Evolutionary conservation across 768 basidiomycete genomes (phyloP), one percentile per base, ranked within the genome.

Genomic region (Crassisporium funariophilum): DNA sequence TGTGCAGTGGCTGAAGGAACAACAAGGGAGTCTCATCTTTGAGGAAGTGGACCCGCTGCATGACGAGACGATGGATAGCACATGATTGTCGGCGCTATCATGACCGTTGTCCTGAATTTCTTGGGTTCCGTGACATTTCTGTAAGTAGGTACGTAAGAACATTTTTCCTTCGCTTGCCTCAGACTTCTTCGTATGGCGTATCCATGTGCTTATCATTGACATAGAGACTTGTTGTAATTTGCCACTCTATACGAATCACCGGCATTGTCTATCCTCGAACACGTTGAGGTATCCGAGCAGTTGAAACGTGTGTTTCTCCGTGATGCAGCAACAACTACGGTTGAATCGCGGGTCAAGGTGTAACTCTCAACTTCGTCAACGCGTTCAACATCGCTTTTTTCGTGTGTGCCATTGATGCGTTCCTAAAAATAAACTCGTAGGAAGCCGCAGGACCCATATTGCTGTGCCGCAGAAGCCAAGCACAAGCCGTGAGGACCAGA

Each of bases 1-100:
- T 54, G 88, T 93, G 38, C 86, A 94, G 60, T 95, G 91, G 88
- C 62, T 95, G 53, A 88, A 88, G 69, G 90, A 93, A 56, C 86
- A 88, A 61, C 84, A 87, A 54, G 88, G 87, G 0, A 63, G 72
- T 15, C 69, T 91, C 43, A 78, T 91, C 40, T 88, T 88, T 60
- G 87, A 89, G 60, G 88, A 88, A 67, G 77, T 84, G 41, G 67
- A 67, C 13, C 62, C 53, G 8, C 53, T 57, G 33, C 69, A 63
- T 31, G 74, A 74, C 33, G 62, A 63, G 27, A 41, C 56, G 41
- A 63, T 63, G 62, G 60, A 61, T 35, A 57, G 47, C 43, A 53
- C 49, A 41, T 42, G 41, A 42, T 35, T 19, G 34, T n/a, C n/a
- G n/a, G n/a, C n/a, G n/a, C n/a, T n/a, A n/a, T n/a, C n/a, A n/a